phyloP scores from a whole-genome alignment of 495 filamentous ascomycete genomes.

The Xylaria acuta region DNA sequence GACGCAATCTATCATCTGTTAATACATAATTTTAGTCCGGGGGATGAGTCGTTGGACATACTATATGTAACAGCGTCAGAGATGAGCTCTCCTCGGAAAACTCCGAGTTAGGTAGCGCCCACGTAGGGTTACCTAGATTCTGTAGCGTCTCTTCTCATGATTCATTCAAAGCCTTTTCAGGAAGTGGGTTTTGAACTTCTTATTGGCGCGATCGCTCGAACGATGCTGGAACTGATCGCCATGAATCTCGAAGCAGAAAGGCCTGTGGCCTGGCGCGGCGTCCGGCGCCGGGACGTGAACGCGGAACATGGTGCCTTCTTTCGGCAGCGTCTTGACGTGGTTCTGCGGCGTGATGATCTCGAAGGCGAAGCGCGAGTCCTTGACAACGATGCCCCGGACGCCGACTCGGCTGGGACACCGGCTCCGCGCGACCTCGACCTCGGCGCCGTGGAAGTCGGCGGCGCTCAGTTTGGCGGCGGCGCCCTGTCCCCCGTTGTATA shows the following conservation, averaged over 20 bases:
- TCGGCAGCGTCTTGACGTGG: conserved; percentile 77
- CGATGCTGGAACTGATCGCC: conserved; percentile 86
- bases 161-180: conserved; percentile 65
- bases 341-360: conserved; percentile 77
- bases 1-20: neutral
- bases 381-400: conserved; percentile 81
- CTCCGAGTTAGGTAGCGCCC: neutral
- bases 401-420: conserved; percentile 83
- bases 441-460: conserved; percentile 90
- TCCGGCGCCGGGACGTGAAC: conserved; percentile 66
- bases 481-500: conserved; percentile 50
- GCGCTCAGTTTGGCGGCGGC: conserved; percentile 71
- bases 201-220: conserved; percentile 82
- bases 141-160: neutral
- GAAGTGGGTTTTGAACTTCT: conserved; percentile 85
- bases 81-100: neutral
- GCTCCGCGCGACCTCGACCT: conserved; percentile 82
- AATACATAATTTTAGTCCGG: neutral
- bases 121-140: neutral
- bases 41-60: neutral
- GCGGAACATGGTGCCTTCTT: conserved; percentile 86
- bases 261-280: conserved; percentile 33
- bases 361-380: conserved; percentile 86
- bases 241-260: conserved; percentile 82
- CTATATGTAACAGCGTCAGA: neutral